Evolutionary conservation across 1,139 yeast species (phyloP).

Genomic region (Diutina mesorugosa): DNA sequence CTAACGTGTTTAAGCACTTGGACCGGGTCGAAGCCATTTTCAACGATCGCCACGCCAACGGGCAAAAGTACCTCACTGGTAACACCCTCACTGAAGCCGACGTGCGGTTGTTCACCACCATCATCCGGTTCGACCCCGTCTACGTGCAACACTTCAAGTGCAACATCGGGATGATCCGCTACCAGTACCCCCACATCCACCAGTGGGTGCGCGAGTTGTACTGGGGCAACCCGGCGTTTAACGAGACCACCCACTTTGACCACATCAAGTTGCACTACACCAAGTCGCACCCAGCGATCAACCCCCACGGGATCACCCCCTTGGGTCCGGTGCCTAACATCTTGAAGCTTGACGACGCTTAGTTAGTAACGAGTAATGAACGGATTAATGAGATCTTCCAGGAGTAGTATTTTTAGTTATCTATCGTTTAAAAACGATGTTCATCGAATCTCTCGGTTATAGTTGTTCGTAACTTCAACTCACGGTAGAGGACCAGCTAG

Average conservation of each 20-base stretch:
- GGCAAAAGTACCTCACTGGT: conserved; percentile 43
- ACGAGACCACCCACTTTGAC: conserved; percentile 69
- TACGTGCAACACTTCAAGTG: conserved; percentile 94
- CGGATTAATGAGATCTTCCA: no score
- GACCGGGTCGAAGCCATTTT: conserved; percentile 67
- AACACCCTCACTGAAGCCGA: conserved; percentile 79
- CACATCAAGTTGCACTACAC: conserved; percentile 90
- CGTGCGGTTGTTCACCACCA: conserved; percentile 67
- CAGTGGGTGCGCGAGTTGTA: conserved; percentile 74
- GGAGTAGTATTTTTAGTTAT: no score
- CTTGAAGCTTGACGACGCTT: conserved; percentile 12
- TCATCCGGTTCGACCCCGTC: conserved; percentile 80
- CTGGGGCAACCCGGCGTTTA: conserved; percentile 73
- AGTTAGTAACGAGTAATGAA: not conserved
- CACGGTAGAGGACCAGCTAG: no score
- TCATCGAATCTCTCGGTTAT: not conserved
- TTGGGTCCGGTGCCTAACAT: conserved; percentile 81
- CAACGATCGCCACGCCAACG: conserved; percentile 23
- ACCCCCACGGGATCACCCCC: conserved; percentile 78
- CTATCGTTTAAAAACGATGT: no score
- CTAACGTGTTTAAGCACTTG: conserved; percentile 51
- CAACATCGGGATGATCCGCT: conserved; percentile 70
- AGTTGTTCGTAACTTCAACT: not conserved
- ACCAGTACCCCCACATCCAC: conserved; percentile 67
- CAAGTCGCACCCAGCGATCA: conserved; percentile 63